Percentiles rank a stretch among this genome's conserved stretches.
phyloP scores from a whole-genome alignment of 164 flowering plant genomes.

The Aristolochia contorta region DNA sequence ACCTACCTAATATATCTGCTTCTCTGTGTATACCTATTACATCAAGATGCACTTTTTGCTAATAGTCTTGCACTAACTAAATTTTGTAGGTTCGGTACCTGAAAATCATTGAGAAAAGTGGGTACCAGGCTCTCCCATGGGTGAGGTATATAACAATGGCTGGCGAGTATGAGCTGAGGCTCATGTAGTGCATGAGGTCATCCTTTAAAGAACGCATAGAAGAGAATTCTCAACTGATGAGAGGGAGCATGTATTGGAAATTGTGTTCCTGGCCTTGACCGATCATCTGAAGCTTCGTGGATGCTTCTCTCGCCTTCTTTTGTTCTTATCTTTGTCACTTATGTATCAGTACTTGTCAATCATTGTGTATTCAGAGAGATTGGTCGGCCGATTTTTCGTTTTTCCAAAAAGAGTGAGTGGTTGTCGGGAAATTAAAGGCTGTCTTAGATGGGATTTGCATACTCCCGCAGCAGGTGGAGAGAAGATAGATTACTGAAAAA shows the following conservation, averaged over 20 bases:
- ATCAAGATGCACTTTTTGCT: background rate
- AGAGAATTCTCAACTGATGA: too few relatives aligned
- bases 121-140: constrained; percentile 98
- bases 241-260: background rate
- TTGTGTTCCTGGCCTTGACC: background rate
- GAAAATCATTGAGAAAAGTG: constrained; percentile 90
- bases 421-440: background rate
- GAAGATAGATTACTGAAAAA: too few relatives aligned
- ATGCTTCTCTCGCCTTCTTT: background rate
- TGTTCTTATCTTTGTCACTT: background rate
- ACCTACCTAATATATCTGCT: too few relatives aligned
- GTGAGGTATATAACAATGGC: constrained; percentile 98
- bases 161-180: constrained; percentile 90
- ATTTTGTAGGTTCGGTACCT: constrained; percentile 72
- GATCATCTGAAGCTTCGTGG: background rate
- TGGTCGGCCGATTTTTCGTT: background rate
- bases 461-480: too few relatives aligned
- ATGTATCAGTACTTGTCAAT: background rate
- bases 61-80: background rate
- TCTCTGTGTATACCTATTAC: too few relatives aligned
- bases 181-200: constrained; percentile 22
- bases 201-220: background rate
- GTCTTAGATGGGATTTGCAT: background rate
- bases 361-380: background rate
- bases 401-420: background rate